Evolutionary conservation across 2,329 filamentous ascomycete species (phyloP), one percentile per base, ranked within the genome.

Genomic region (Arthrobotrys iridis): DNA sequence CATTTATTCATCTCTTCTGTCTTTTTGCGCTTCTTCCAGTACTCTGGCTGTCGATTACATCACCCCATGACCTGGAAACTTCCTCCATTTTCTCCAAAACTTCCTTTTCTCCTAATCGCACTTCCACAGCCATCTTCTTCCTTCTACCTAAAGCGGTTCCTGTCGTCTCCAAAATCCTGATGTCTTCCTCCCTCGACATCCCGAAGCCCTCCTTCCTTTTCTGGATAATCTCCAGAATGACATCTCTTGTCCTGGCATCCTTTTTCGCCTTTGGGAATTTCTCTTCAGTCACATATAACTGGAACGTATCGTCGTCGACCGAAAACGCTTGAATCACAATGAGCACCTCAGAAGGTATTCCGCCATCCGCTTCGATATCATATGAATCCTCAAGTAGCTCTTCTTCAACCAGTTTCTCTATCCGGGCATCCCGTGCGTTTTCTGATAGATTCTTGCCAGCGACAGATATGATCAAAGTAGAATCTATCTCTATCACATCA

Each of bases 401-500:
- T 0, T 83, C 79, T 8, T 71, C 63, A 1, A 74, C 72, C 8
- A 83, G 81, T 15, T 84, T 73, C 1, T 80, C 79, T 50, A 87
- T 81, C 15, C 83, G 79, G 8, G 81, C 79, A 15, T 81, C 81
- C 35, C 85, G 79, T 5, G 86, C 82, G 0, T 83, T 81, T 10
- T 82, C 76, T 1, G 71, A 28, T 2, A 75, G 37, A 4, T 48
- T 33, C 35, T 64, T 75, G 15, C 71, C 71, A 6, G 71, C 71
- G 10, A 75, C 40, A 3, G 71, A 75, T 45, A 86, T 82, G 20
- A 94, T 84, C 6, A 88, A 79, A 0, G 85, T 83, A 83, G 90
- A 88, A 0, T 90, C 85, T 33, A 97, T 82, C 81, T 97, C 93
- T 0, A 92, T 90, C 0, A 96, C 92, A 78, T 97, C 93, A 81